Conservation (phyloP, 2,329 filamentous ascomycete genomes). For the Alternaria novae-zelandiae region DNA sequence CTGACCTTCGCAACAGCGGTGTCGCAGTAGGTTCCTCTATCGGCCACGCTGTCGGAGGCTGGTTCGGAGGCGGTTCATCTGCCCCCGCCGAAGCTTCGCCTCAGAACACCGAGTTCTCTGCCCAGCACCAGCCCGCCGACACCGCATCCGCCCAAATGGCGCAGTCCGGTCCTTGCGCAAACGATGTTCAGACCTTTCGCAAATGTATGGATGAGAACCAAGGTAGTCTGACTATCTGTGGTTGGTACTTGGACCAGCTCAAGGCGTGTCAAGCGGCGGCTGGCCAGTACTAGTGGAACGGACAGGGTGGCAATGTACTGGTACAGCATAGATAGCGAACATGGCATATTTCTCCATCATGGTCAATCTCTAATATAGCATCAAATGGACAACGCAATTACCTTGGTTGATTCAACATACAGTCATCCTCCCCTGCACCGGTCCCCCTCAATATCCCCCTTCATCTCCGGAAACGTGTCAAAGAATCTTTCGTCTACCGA, state of each 20-base stretch:
- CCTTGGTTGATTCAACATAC: neutral
- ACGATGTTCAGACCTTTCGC: conserved; percentile 84
- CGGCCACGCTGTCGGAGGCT: conserved; percentile 89
- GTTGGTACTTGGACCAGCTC: conserved; percentile 97
- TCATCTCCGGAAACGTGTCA: conserved; percentile 38
- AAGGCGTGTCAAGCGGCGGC: conserved; percentile 59
- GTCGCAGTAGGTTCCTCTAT: conserved; percentile 95
- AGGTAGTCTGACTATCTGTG: conserved; percentile 94
- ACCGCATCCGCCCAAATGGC: conserved; percentile 51
- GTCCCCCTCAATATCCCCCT: conserved; percentile 40
- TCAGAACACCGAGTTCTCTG: conserved; percentile 40
- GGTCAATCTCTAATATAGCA: neutral
- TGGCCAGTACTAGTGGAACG: conserved; percentile 52
- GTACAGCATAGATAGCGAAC: conserved; percentile 3
- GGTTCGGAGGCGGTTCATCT: conserved; percentile 78
- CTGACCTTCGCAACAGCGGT: conserved; percentile 65
- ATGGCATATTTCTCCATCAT: neutral
- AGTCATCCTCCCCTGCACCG: conserved; percentile 6
- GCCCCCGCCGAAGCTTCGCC: conserved; percentile 58
- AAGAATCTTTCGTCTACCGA: conserved; percentile 34
- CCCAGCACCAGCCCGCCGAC: conserved; percentile 29
- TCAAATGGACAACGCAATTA: neutral
- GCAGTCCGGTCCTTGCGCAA: conserved; percentile 64
- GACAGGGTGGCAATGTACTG: neutral
- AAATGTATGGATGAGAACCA: conserved; percentile 95